These are phyloP conservation scores for Marsdenia floribunda DNA, from an alignment of 257 asterid species.

Conservation along the genomic window DNA sequence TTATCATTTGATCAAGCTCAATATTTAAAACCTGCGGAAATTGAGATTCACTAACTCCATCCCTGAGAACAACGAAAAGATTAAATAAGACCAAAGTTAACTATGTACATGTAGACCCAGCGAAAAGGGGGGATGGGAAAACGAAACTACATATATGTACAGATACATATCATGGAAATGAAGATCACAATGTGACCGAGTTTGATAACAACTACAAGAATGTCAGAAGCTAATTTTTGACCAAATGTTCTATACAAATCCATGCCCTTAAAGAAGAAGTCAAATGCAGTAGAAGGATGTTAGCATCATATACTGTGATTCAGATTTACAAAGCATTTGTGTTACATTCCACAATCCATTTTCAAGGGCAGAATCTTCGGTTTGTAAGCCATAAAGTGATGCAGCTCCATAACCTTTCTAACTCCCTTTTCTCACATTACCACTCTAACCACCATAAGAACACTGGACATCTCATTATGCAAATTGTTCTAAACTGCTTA, in stretches of 20 bases:
- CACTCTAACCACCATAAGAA: too few species aligned
- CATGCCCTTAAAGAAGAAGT: neutral
- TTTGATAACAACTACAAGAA: too few species aligned
- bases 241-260: neutral
- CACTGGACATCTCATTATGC: too few species aligned
- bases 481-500: too few species aligned
- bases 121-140: neutral
- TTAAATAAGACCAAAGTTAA: neutral
- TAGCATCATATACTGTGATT: neutral
- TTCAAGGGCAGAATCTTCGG: neutral
- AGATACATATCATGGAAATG: neutral
- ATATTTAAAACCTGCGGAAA: constrained; percentile 68
- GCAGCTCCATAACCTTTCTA: too few species aligned
- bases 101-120: neutral
- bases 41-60: constrained; percentile 95
- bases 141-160: neutral
- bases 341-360: neutral
- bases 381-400: neutral
- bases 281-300: neutral
- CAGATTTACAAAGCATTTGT: neutral
- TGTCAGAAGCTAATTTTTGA: too few species aligned
- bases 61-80: constrained; percentile 45
- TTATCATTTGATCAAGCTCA: constrained; percentile 81
- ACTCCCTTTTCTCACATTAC: too few species aligned
- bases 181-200: neutral